Conservation (phyloP, 306 rosid species). For the Pyrus bretschneideri region DNA sequence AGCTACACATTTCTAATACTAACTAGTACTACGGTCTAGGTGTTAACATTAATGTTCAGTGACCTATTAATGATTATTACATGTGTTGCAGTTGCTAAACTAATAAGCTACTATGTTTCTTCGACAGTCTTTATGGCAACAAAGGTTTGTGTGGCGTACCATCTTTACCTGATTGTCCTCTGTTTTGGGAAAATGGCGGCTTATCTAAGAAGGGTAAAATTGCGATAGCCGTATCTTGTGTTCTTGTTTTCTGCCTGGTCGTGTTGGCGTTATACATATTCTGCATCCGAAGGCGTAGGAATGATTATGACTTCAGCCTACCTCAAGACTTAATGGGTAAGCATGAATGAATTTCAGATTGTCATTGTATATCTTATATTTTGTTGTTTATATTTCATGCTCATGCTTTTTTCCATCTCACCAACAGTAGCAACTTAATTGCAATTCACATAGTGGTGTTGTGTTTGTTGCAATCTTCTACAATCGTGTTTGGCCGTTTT, state of each 20-base stretch:
- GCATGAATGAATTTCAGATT: constrained; percentile 22
- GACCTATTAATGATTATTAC: neutral
- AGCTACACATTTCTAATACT: neutral
- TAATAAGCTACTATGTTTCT: neutral
- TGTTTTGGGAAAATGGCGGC: constrained; percentile 81
- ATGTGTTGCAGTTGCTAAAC: neutral
- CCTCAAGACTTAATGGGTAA: constrained; percentile 86
- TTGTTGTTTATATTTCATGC: neutral
- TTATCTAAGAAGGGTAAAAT: constrained; percentile 68
- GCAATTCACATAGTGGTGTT: neutral
- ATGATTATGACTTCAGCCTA: constrained; percentile 80
- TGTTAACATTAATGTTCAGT: neutral
- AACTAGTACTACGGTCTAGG: neutral
- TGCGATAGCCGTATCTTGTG: constrained; percentile 62
- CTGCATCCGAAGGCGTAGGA: constrained; percentile 67
- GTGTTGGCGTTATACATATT: constrained; percentile 50
- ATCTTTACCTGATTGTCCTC: constrained; percentile 62
- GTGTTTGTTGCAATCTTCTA: neutral
- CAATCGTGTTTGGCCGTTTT: neutral
- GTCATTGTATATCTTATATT: neutral
- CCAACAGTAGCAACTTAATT: neutral
- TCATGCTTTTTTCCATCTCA: neutral
- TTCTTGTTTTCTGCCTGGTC: constrained; percentile 45
- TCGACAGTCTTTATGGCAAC: constrained; percentile 68
- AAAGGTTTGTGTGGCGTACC: constrained; percentile 85